These are phyloP conservation scores for Stylosanthes scabra DNA, from an alignment of 331 rosid species.

Conservation along the genomic window DNA sequence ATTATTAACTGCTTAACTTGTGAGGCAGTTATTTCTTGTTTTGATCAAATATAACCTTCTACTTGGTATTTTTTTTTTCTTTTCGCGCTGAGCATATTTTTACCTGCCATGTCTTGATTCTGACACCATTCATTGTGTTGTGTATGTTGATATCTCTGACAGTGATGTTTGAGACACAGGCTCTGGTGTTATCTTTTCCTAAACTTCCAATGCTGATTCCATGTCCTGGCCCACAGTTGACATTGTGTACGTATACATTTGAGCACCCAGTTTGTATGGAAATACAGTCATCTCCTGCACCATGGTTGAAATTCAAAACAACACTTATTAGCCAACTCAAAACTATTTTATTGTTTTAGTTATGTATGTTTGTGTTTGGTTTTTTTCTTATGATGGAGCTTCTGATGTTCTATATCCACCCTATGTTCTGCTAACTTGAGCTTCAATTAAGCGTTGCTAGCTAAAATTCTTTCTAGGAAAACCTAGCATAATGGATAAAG, in stretches of 20 bases:
- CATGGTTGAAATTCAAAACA: constrained; percentile 28
- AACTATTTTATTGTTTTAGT: background rate
- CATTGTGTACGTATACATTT: constrained; percentile 52
- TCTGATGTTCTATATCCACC: constrained; percentile 10
- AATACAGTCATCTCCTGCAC: constrained; percentile 58
- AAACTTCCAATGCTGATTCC: constrained; percentile 95
- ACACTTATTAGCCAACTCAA: constrained; percentile 22
- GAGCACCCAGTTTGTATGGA: constrained; percentile 60
- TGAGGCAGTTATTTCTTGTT: constrained; percentile 1
- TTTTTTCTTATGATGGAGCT: constrained; percentile 9
- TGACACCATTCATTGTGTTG: constrained; percentile 61
- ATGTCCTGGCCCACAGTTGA: constrained; percentile 81
- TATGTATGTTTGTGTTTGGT: background rate
- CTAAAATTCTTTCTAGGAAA: background rate
- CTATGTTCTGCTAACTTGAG: constrained; percentile 34
- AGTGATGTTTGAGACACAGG: constrained; percentile 58
- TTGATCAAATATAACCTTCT: background rate
- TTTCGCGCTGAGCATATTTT: constrained; percentile 14
- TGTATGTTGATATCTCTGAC: constrained; percentile 53
- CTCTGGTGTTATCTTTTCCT: constrained; percentile 78
- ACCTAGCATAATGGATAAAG: constrained; percentile 15
- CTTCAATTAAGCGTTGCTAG: constrained; percentile 34
- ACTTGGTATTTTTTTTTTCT: background rate
- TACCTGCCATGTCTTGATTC: constrained; percentile 68
- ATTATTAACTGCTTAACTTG: constrained; percentile 7